Conservation (phyloP, 805 yeast genomes). For the Yamadazyma sp. region DNA sequence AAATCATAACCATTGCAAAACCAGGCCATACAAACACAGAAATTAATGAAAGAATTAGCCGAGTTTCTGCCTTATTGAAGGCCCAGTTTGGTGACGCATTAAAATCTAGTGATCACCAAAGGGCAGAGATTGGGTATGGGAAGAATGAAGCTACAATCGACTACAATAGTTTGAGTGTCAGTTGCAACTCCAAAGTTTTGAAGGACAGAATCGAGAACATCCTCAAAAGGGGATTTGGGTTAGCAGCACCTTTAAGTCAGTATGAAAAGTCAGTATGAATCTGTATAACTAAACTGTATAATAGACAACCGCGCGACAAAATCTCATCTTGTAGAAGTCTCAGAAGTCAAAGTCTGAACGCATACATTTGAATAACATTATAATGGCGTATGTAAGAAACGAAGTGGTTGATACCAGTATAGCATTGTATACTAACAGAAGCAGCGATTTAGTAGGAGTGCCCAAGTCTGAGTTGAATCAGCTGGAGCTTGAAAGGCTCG, state of each 20-base stretch:
- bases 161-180: slow-evolving; percentile 62
- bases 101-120: slow-evolving; percentile 37
- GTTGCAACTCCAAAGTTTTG: slow-evolving; percentile 70
- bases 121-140: slow-evolving; percentile 71
- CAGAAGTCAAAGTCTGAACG: too few relatives aligned
- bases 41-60: slow-evolving; percentile 34
- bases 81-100: slow-evolving; percentile 90
- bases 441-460: slow-evolving; percentile 64
- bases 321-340: slow-evolving; percentile 4
- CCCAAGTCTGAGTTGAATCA: slow-evolving; percentile 81
- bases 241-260: slow-evolving; percentile 81
- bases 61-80: slow-evolving; percentile 60
- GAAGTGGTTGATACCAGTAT: too few relatives aligned
- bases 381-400: slow-evolving; percentile 15
- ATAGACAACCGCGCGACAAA: slow-evolving; percentile 1
- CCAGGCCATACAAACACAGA: slow-evolving; percentile 28
- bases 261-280: slow-evolving; percentile 20
- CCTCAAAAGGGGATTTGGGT: slow-evolving; percentile 68
- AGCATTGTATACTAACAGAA: slow-evolving; percentile 26
- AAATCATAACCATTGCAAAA: slow-evolving; percentile 12
- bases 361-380: too few relatives aligned
- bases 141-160: slow-evolving; percentile 69
- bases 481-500: slow-evolving; percentile 74
- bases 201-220: slow-evolving; percentile 82
- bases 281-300: slow-evolving; percentile 3